Evolutionary conservation across 352 stramenopile genomes (phyloP).

Genomic region (Pythium diclinum): DNA sequence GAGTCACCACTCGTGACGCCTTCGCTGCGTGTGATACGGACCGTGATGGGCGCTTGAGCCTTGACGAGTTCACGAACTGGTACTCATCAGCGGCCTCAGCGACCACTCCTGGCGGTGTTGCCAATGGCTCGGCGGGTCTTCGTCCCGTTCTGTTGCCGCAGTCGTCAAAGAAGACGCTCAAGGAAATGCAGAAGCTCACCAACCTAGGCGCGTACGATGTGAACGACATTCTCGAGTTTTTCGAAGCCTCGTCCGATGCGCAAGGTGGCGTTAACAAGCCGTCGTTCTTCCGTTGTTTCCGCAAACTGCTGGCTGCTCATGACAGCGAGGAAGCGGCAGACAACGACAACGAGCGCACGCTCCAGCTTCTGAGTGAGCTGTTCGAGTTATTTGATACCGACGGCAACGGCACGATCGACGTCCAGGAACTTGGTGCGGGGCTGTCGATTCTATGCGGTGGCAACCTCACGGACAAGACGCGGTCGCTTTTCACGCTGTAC

Average conservation of each 20-base stretch:
- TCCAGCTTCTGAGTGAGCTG: conserved; percentile 61
- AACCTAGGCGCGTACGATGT: conserved; percentile 80
- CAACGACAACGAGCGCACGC: conserved; percentile 40
- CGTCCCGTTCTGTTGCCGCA: conserved; percentile 21
- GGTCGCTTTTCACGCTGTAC: conserved; percentile 81
- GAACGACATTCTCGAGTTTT: conserved; percentile 87
- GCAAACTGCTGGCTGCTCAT: conserved; percentile 66
- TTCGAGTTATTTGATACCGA: conserved; percentile 84
- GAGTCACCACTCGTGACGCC: conserved; percentile 61
- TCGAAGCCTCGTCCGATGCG: conserved; percentile 60
- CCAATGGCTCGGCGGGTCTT: neutral
- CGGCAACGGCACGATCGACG: conserved; percentile 76
- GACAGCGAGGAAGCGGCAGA: conserved; percentile 25
- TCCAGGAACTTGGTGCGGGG: conserved; percentile 79
- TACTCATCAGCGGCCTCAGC: conserved; percentile 35
- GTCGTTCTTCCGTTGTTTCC: conserved; percentile 83
- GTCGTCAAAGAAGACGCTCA: conserved; percentile 46
- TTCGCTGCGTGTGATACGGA: conserved; percentile 65
- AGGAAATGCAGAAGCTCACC: conserved; percentile 77
- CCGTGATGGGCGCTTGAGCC: conserved; percentile 64
- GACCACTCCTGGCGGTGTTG: neutral
- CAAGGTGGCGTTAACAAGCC: conserved; percentile 59
- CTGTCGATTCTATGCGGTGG: conserved; percentile 88
- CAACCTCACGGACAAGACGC: conserved; percentile 61
- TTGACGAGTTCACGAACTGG: conserved; percentile 85